phyloP scores from a whole-genome alignment of 805 yeast genomes.

The Metschnikowia colocasiae region DNA sequence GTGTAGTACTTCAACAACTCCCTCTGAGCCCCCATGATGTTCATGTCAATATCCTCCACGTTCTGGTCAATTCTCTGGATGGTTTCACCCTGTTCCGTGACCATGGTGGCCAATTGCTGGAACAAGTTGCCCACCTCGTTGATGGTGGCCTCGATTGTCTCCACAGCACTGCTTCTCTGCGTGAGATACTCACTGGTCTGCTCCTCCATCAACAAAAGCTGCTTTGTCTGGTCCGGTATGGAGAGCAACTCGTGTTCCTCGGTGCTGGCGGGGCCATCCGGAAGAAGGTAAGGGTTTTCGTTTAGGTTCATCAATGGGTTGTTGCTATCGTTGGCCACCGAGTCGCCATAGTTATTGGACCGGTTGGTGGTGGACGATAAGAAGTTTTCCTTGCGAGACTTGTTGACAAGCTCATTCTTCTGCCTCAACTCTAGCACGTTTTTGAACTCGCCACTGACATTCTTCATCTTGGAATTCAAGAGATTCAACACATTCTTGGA shows the following conservation, averaged over 20 bases:
- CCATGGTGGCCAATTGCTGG: constrained; percentile 95
- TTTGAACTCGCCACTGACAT: constrained; percentile 88
- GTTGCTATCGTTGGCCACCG: constrained; percentile 14
- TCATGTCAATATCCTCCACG: constrained; percentile 87
- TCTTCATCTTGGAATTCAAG: constrained; percentile 84
- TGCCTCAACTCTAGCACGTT: constrained; percentile 87
- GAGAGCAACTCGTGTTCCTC: constrained; percentile 48
- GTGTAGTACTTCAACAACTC: constrained; percentile 89
- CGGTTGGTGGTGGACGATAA: constrained; percentile 48
- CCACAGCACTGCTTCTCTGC: constrained; percentile 86
- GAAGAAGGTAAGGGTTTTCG: constrained; percentile 39
- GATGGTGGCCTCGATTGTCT: constrained; percentile 93
- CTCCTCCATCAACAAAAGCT: constrained; percentile 79
- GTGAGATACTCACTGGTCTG: constrained; percentile 72
- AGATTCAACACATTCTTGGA: constrained; percentile 83
- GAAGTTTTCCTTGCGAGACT: constrained; percentile 80
- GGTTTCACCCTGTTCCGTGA: constrained; percentile 93
- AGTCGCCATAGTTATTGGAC: constrained; percentile 29
- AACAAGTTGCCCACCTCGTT: constrained; percentile 94
- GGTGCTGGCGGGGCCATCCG: constrained; percentile 21
- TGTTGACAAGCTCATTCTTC: constrained; percentile 72
- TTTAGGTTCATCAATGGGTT: constrained; percentile 22
- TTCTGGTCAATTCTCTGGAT: constrained; percentile 94
- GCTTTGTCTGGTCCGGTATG: constrained; percentile 78
- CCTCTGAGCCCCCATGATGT: constrained; percentile 90